Base-by-base conservation (phyloP, 129 eudicot species). In the Centaurea solstitialis region DNA sequence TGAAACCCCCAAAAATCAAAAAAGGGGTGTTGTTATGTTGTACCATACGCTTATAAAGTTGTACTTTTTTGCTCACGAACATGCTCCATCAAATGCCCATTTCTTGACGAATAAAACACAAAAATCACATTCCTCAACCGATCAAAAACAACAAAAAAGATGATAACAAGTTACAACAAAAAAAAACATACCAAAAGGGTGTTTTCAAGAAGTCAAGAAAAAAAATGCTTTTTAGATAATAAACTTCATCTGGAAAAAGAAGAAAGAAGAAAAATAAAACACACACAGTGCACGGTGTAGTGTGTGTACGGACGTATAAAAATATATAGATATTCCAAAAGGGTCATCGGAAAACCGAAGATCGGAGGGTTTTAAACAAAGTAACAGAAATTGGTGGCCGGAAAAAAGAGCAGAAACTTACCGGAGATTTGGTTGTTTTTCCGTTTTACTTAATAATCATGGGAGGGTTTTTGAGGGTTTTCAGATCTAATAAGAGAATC, bases 401-500 rank as follows among this genome's bases (percentile, higher is more conserved):
- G 74, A 82, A 20, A 20, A 20, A 78, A 67, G 12, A 57, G 40
- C 61, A 64, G 13, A 59, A 13, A 75, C 90, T 80, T 65, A 83
- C 90, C 87, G 72, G 80, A 76, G 76, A 37, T 33, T 79, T 26
- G 30, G 30, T 2, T 33, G 0, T 33, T 3, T 38, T 78, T 64
- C 39, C 65, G 65, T 83, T 35, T 65, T 35, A 82, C 68, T 74
- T 73, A 68, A 74, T 73, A 68, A 74, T 69, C 81, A 37, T 47
- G 35, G 35, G 75, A 74, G 66, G 80, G 68, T 47, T 47, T 81
- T 74, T 15, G 20, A 45, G 85, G 82, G 77, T 37, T 74, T 75
- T 78, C 74, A 90, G 94, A 87, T 90, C 94, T 87, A 81, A n/a
- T n/a, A n/a, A n/a, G n/a, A 43, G 66, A 70, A 77, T 62, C 33